Evolutionary conservation across 2,329 filamentous ascomycete species (phyloP), one percentile per base, ranked within the genome.

Genomic region (Chrysoporthe austroafricana): DNA sequence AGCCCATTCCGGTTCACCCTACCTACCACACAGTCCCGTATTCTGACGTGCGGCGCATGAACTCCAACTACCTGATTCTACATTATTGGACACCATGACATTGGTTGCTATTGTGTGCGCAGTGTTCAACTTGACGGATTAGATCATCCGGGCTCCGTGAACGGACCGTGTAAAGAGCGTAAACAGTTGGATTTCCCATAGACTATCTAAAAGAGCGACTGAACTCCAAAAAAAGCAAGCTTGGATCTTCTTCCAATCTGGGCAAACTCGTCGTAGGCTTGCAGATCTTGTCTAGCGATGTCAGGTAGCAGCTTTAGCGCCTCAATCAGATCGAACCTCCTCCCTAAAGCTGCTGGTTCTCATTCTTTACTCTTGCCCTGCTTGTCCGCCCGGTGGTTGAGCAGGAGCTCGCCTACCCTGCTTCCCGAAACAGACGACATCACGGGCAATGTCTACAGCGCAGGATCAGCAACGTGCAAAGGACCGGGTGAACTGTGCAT

Each of bases 171-270:
- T 21, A 66, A 69, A 61, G 66, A 69, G 66, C 59, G 68, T 63
- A 61, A 48, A 63, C 50, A 69, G 62, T 69, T 65, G 65, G 65
- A 52, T 59, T 64, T 43, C 39, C 16, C 42, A 44, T 18, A 64
- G 46, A 62, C 68, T 69, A 67, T 63, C 58, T 60, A 54, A 66
- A 70, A 36, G 69, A 70, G 63, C 52, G 66, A 64, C 66, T 66
- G 43, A 50, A 67, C 57, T 46, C 58, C 58, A 63, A 63, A 59
- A 60, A 42, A 34, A 39, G 39, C 13, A 59, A 68, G 46, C 62
- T 56, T 39, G 18, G 14, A 16, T 50, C 48, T 43, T 32, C 62
- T 52, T 66, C 56, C 42, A 61, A 60, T 50, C 54, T 69, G 63
- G 63, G 63, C 68, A 57, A 36, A 58, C 56, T 46, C 61, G n/a